Conservation (phyloP, 805 yeast species). For the Dipodascus albidus region DNA sequence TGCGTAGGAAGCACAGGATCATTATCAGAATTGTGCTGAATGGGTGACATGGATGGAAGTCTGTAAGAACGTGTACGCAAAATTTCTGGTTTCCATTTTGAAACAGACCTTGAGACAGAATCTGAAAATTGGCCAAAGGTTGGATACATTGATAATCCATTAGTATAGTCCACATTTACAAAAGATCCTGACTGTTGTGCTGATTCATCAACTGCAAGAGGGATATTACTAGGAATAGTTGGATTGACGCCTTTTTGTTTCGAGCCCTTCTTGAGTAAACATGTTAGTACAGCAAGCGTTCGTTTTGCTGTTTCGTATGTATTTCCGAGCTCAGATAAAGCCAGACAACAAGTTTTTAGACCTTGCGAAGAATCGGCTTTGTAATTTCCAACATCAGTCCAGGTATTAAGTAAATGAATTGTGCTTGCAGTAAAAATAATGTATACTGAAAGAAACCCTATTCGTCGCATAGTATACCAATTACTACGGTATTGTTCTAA, state of each 20-base stretch:
- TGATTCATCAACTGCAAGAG: neutral
- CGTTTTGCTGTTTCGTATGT: neutral
- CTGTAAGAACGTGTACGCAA: neutral
- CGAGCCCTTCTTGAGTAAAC: neutral
- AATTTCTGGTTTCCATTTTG: conserved; percentile 1
- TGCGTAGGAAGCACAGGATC: neutral
- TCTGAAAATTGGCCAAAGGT: neutral
- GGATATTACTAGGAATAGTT: neutral
- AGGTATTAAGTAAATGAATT: conserved; percentile 1
- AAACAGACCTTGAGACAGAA: neutral
- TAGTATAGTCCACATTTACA: too few species aligned
- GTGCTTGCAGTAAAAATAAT: conserved; percentile 14
- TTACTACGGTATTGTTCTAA: conserved; percentile 7
- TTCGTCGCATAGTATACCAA: conserved; percentile 10
- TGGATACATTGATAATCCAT: neutral
- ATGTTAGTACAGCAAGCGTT: neutral
- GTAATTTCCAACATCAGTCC: conserved; percentile 1
- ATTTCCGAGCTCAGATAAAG: neutral
- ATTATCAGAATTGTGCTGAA: neutral
- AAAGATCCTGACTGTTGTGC: neutral
- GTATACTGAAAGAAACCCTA: conserved; percentile 12
- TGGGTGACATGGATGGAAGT: neutral
- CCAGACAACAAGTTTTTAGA: neutral
- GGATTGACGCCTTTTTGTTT: neutral
- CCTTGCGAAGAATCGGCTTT: neutral